Evolutionary conservation across 306 rosid species (phyloP), one percentile per base, ranked within the genome.

Genomic region (Citrullus amarus): DNA sequence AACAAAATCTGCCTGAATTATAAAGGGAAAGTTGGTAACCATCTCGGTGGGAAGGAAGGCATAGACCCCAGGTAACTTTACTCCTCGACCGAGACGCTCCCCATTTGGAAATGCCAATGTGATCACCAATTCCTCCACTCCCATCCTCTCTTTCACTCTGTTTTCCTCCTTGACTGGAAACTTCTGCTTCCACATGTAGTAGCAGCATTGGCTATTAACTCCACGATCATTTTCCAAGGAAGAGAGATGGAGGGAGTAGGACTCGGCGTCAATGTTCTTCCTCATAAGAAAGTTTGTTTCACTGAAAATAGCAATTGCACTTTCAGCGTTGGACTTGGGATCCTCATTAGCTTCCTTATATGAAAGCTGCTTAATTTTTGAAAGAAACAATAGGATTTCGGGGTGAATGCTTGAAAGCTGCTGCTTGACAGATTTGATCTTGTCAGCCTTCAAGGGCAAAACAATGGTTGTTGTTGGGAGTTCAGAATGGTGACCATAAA

Each of bases 41-140:
- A 90, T 90, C 79, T 87, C 90, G 9, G 97, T 90, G 6, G 97
- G 97, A 70, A 92, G 93, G 81, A 87, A 92, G 2, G 91, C 90
- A 51, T 87, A 92, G 34, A 92, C 71, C 53, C 97, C 96, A 10
- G 91, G 87, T 6, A 82, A 88, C 69, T 34, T 83, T 34, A 3
- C 63, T 44, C 88, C 92, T 58, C 85, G 75, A 4, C 50, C 22
- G 69, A 87, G 89, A 59, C 88, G 88, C 78, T 87, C 87, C 13
- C 85, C 88, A 53, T 59, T 28, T 28, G 96, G 96, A 79, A 91
- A 91, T 41, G 92, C 92, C 66, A 91, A 83, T 2, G 93, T 88
- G 81, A 91, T 74, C 50, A 81, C 79, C 89, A 81, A 87, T 78
- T 91, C 91, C 48, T 88, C 91, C 3, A 87, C 90, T 59, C 86